phyloP scores from a whole-genome alignment of 148 eudicot species.

The Heliamphora exappendiculata region DNA sequence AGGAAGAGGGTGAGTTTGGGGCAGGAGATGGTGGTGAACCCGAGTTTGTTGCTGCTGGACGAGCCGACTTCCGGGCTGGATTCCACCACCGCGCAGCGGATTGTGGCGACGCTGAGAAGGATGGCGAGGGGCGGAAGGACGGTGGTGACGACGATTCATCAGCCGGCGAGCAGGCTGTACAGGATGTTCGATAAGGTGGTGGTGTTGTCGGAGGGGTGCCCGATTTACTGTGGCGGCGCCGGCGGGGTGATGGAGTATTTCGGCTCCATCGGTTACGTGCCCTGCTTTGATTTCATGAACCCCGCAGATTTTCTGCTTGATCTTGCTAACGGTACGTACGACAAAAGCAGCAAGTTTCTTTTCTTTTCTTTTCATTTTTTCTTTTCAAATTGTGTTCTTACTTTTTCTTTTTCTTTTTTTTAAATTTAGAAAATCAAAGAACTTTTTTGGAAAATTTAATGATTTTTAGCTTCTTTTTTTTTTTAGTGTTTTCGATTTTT shows the following conservation, averaged over 20 bases:
- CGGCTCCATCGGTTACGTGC: slow-evolving; percentile 48
- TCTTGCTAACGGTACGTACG: slow-evolving; percentile 86
- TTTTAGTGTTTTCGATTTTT: too few species aligned
- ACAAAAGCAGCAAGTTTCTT: too few species aligned
- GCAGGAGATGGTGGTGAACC: slow-evolving; percentile 81
- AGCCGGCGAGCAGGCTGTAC: slow-evolving; percentile 67
- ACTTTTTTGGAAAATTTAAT: too few species aligned
- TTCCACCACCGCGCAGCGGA: slow-evolving; percentile 76
- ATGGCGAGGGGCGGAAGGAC: slow-evolving; percentile 68
- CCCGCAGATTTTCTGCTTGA: slow-evolving; percentile 91
- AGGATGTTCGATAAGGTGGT: slow-evolving; percentile 72
- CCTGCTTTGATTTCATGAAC: slow-evolving; percentile 48
- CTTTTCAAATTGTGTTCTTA: too few species aligned
- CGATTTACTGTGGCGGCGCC: slow-evolving; percentile 55
- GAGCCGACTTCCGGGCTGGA: slow-evolving; percentile 92
- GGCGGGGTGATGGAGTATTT: slow-evolving; percentile 63
- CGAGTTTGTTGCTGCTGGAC: slow-evolving; percentile 64
- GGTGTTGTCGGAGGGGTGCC: slow-evolving; percentile 60
- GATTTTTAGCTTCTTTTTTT: too few species aligned
- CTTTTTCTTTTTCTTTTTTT: too few species aligned
- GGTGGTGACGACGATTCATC: slow-evolving; percentile 70
- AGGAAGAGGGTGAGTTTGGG: slow-evolving; percentile 81
- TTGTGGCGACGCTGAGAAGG: slow-evolving; percentile 47
- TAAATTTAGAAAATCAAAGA: too few species aligned
- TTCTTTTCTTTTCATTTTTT: too few species aligned